These are phyloP conservation scores for Cucumis hystrix DNA, from an alignment of 306 rosid species.

Conservation along the genomic window DNA sequence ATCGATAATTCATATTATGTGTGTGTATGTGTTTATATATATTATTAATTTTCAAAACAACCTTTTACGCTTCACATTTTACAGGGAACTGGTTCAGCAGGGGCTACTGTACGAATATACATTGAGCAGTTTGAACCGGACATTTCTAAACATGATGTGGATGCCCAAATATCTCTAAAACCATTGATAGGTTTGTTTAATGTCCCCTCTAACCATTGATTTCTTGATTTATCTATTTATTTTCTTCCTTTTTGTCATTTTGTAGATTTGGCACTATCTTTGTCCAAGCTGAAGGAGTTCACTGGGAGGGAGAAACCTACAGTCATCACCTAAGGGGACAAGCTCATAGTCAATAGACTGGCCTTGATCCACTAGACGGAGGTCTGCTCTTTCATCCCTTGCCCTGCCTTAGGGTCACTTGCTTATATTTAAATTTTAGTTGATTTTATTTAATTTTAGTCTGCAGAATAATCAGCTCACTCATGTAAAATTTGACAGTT, in stretches of 20 bases:
- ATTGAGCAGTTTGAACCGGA: slow-evolving; percentile 85
- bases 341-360: slow-evolving; percentile 7
- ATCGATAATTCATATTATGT: not conserved
- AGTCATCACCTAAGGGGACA: slow-evolving; percentile 60
- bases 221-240: not conserved
- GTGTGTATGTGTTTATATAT: too few relatives aligned
- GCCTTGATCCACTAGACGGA: slow-evolving; percentile 10
- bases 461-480: not conserved
- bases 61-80: not conserved
- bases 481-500: not conserved
- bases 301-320: slow-evolving; percentile 94
- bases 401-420: not conserved
- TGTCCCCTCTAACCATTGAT: not conserved
- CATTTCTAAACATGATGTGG: slow-evolving; percentile 58
- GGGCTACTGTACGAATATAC: slow-evolving; percentile 86
- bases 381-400: slow-evolving; percentile 6
- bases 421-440: slow-evolving; percentile 2
- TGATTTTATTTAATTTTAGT: not conserved
- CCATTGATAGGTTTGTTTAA: slow-evolving; percentile 67
- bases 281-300: slow-evolving; percentile 80
- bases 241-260: slow-evolving; percentile 7
- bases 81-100: slow-evolving; percentile 98
- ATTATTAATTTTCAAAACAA: too few relatives aligned
- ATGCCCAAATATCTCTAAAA: slow-evolving; percentile 79
- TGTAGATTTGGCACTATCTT: slow-evolving; percentile 73